Evolutionary conservation across 1,139 yeast species (phyloP), one percentile per base, ranked within the genome.

Genomic region (Magnusiomyces paraingens): DNA sequence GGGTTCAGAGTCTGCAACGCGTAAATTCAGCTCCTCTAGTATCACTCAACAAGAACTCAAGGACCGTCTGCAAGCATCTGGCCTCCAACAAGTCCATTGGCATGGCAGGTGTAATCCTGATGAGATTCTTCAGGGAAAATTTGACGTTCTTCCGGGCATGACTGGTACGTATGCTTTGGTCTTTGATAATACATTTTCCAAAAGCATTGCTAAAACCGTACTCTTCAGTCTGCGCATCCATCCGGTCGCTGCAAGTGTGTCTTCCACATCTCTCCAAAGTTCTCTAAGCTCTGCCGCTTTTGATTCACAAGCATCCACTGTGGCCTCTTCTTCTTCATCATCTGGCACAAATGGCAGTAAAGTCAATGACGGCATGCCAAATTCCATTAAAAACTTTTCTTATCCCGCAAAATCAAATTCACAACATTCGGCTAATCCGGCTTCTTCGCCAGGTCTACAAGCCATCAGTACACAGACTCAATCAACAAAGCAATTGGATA

Each of bases 111-210:
- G 74, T 54, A 64, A 62, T 20, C 66, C 74, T n/a, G 66, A 66
- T 47, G 71, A 68, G 50, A 55, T 64, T 21, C 55, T 62, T 50
- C 82, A 80, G 55, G 95, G 94, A 0, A 73, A 77, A 40, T 75
- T 84, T 58, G 76, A 75, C 20, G 84, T 84, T 1, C 66, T 69
- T 2, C 72, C 73, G 38, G 73, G 71, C 21, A 72, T 72, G 41
- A 67, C 61, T 11, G 87, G 88, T 1, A 79, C 83, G 66, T 86
- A 81, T 71, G 98, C 97, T 0, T 85, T 93, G 66, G 85, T 93
- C 17, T 85, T 93, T 66, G 98, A 93, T 69, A 93, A 93, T 68
- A 86, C 96, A 1, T 89, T 91, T 61, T 85, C 96, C 42, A 89
- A 88, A 64, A 88, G 85, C 47, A 86, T 83, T 21, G 83, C 91